phyloP scores from a whole-genome alignment of 176 grass and related monocot genomes.

The Puya raimondii region DNA sequence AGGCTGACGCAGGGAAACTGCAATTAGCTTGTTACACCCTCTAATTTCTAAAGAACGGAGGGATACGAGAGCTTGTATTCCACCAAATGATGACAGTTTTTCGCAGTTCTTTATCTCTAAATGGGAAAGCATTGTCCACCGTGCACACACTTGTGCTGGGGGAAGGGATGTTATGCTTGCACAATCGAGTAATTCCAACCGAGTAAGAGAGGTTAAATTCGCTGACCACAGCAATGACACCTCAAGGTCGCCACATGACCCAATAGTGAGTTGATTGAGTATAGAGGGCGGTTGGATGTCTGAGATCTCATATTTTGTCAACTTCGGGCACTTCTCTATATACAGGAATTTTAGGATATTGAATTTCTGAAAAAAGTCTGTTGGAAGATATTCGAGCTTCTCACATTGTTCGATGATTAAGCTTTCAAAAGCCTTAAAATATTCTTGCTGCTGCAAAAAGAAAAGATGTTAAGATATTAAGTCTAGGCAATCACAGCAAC shows the following conservation, averaged over 20 bases:
- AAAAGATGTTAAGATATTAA: neutral
- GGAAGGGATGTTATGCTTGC: conserved; percentile 2
- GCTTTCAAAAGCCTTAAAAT: neutral
- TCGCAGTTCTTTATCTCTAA: neutral
- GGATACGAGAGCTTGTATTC: neutral
- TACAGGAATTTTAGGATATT: neutral
- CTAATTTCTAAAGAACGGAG: neutral
- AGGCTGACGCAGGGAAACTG: neutral
- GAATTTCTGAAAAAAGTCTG: neutral
- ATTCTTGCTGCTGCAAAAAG: neutral
- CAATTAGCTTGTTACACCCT: neutral
- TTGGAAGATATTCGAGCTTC: neutral
- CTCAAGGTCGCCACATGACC: neutral
- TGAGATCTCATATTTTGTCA: neutral
- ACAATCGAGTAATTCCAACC: neutral
- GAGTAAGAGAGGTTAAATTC: neutral
- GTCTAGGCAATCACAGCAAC: neutral
- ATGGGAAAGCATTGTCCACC: neutral
- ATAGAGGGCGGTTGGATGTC: neutral
- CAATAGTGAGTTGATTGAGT: neutral
- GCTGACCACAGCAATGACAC: neutral
- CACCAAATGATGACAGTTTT: conserved; percentile 3
- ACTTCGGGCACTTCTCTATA: neutral
- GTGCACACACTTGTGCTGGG: neutral
- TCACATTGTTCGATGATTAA: neutral